Conservation (phyloP, 768 basidiomycete species). For the Auricularia cornea region DNA sequence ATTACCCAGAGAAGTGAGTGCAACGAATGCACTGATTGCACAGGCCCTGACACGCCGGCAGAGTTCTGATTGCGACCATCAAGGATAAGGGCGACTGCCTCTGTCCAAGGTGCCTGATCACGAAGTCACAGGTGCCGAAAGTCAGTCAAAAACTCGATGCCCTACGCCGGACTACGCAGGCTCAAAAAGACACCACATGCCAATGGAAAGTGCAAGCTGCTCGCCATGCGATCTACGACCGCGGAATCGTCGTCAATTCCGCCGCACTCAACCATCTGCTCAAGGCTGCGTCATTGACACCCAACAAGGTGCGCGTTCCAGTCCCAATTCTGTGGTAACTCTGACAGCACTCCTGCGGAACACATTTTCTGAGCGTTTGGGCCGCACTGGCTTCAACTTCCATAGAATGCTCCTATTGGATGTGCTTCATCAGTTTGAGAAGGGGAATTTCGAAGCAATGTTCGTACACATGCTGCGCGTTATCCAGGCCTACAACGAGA, state of each 20-base stretch:
- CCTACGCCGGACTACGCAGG: background rate
- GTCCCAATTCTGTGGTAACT: background rate
- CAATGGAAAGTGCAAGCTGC: slow-evolving; percentile 3
- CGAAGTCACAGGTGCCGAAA: slow-evolving; percentile 7
- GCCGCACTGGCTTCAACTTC: slow-evolving; percentile 15
- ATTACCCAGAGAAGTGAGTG: slow-evolving; percentile 31
- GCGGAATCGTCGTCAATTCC: background rate
- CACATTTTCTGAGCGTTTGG: slow-evolving; percentile 21
- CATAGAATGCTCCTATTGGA: slow-evolving; percentile 21
- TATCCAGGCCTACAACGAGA: slow-evolving; percentile 8
- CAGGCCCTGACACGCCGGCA: slow-evolving; percentile 5
- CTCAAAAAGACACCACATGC: background rate
- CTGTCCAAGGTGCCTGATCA: slow-evolving; percentile 22
- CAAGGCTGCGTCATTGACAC: background rate
- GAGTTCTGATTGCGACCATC: slow-evolving; percentile 21
- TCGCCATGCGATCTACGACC: background rate
- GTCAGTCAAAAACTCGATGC: background rate
- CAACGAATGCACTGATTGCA: background rate
- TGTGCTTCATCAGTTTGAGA: slow-evolving; percentile 25
- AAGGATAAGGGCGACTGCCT: slow-evolving; percentile 22
- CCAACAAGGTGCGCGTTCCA: no score
- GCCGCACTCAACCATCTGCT: background rate
- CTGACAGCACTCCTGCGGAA: slow-evolving; percentile 13
- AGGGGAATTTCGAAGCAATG: slow-evolving; percentile 25
- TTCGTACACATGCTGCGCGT: slow-evolving; percentile 22